Evolutionary conservation across 139 green algal species (phyloP), one percentile per base, ranked within the genome.

Genomic region (Edaphochlamys debaryana): DNA sequence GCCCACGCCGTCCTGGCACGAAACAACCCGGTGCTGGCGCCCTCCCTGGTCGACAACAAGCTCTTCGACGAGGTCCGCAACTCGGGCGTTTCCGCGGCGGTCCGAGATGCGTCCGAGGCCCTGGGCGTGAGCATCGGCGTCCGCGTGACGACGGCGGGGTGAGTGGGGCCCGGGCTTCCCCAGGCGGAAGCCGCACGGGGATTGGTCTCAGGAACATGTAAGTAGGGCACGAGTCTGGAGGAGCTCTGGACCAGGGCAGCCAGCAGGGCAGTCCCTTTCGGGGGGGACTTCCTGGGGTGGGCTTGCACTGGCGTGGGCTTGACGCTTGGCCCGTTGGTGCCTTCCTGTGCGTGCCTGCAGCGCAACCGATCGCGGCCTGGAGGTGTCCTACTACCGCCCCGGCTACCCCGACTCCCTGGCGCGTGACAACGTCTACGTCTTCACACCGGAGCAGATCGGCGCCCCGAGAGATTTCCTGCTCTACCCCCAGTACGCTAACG

Each of bases 331-430:
- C n/a, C n/a, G n/a, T n/a, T n/a, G n/a, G n/a, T n/a, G n/a, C n/a
- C n/a, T n/a, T 63, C 22, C 54, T 63, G 15, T 25, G 15, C 54
- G 54, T 63, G 22, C 36, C 2, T 34, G 8, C 67, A 74, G 67
- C 8, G 67, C 40, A 22, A 2, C 19, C 25, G 67, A 74, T 40
- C 38, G 38, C 27, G 67, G 67, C 38, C 67, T 74, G 40, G 38
- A 74, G 67, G 67, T 74, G 40, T 58, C 40, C 32, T 74, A 74
- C 67, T 74, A 74, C 67, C 67, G 67, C 9, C 67, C 67, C 3
- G 67, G 67, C 27, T 74, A 74, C 67, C 67, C 67, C 27, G 67
- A 74, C 67, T 74, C 67, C n/a, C 67, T 74, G 4, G 67, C 67
- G 1, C 20, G 29, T 0, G 67, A 74, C 67, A 56, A 74, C 40